Conservation (phyloP, 2,329 filamentous ascomycete species). For the Phyllosticta citrichinensis region DNA sequence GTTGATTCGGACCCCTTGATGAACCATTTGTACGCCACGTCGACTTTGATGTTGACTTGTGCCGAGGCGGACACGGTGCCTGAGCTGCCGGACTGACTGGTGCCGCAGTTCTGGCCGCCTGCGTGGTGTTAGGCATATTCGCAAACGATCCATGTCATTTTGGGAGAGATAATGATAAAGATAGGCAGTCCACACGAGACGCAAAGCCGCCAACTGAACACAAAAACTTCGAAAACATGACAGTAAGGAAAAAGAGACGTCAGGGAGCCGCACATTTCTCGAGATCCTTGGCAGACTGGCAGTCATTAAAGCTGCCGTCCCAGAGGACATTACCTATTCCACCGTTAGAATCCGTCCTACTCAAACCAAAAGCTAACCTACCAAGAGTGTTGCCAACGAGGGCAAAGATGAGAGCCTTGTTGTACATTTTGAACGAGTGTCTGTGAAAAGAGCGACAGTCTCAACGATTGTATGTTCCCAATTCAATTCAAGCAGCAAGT, state of each 20-base stretch:
- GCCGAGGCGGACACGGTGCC: not conserved
- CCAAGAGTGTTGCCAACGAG: not conserved
- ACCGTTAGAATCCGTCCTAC: not conserved
- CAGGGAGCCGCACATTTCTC: constrained; percentile 34
- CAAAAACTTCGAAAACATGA: too few species aligned
- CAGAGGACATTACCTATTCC: constrained; percentile 43
- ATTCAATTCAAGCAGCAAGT: not conserved
- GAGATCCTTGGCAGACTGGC: constrained; percentile 45
- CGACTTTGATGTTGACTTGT: constrained; percentile 36
- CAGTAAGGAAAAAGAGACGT: not conserved
- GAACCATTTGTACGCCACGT: constrained; percentile 56
- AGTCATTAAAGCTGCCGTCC: constrained; percentile 57
- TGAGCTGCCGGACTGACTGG: not conserved
- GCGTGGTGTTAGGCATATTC: constrained; percentile 12
- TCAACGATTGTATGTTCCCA: not conserved
- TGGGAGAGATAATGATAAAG: too few species aligned
- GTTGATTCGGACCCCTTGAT: constrained; percentile 54
- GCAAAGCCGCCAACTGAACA: too few species aligned
- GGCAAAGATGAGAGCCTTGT: not conserved
- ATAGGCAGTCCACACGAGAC: too few species aligned
- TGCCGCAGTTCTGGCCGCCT: not conserved
- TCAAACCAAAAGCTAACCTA: not conserved
- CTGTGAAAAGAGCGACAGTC: not conserved
- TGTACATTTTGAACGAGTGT: not conserved
- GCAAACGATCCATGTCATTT: too few species aligned